Base-by-base conservation (phyloP, 208 protist species). In the Trypanosoma boissoni region DNA sequence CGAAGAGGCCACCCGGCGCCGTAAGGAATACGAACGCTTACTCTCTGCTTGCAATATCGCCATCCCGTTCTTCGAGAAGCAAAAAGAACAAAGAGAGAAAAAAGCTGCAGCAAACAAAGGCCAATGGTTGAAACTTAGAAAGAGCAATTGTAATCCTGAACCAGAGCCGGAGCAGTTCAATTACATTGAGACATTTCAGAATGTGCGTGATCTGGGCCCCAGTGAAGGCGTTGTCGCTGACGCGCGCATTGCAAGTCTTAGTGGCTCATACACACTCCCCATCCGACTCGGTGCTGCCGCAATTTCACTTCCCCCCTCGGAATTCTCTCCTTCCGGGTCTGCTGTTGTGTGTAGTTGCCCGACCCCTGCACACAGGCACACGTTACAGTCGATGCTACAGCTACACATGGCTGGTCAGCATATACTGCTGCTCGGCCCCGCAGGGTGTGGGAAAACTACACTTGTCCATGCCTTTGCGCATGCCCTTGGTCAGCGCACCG, bases 401-500 rank as follows among this genome's bases (percentile, higher is more conserved):
- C 46, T 82, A 14, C 83, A 91, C 70, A 74, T 76, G 48, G 70
- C 72, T 12, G 70, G 87, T 20, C 72, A 75, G 52, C 90, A 96
- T 72, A 75, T 95, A 31, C 80, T 84, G 58, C 58, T 98, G 4
- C 51, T 97, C 16, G 96, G 96, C 9, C 65, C 75, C 3, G 85
- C 85, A 24, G 96, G 96, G 36, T 82, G 76, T 53, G 96, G 96
- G 37, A 98, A 98, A 72, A 92, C 84, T 21, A 73, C 73, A 1
- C 52, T 97, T 54, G 71, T 85, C 3, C 75, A 75, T 21, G 73
- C 76, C 41, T 95, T 97, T 51, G 85, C 88, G 0, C 56, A 60
- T 12, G 53, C 88, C 18, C 69, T 96, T 7, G 80, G 85, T 0
- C 96, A 92, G 58, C 53, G 68, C 24, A 58, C 32, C 27, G 80